Evolutionary conservation across 805 yeast species (phyloP).

Genomic region (Kurtzmaniella cleridarum): DNA sequence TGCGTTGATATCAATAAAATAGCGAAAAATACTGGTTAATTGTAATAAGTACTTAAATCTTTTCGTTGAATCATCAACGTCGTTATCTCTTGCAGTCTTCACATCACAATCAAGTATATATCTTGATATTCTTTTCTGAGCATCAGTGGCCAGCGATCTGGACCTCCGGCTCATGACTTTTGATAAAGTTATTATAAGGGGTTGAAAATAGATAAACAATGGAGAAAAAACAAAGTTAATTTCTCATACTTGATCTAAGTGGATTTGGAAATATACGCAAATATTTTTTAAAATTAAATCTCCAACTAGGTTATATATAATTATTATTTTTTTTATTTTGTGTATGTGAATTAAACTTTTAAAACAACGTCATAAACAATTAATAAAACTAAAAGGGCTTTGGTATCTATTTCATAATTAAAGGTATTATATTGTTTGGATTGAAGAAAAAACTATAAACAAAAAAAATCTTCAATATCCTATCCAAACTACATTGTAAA

Average conservation of each 20-base stretch:
- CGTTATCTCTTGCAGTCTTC: slow-evolving; percentile 46
- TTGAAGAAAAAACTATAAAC: too few relatives aligned
- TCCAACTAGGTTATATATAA: too few relatives aligned
- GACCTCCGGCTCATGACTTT: slow-evolving; percentile 3
- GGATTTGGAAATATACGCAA: too few relatives aligned
- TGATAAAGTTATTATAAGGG: slow-evolving; percentile 1
- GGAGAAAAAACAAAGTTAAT: not conserved
- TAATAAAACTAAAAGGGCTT: too few relatives aligned
- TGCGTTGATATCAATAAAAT: slow-evolving; percentile 78
- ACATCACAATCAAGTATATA: slow-evolving; percentile 52
- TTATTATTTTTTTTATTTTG: too few relatives aligned
- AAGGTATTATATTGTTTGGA: too few relatives aligned
- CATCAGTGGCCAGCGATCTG: slow-evolving; percentile 10
- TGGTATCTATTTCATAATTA: too few relatives aligned
- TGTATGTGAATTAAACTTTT: too few relatives aligned
- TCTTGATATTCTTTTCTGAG: slow-evolving; percentile 37
- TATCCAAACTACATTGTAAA: too few relatives aligned
- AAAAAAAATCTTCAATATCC: too few relatives aligned
- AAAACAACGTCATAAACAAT: too few relatives aligned
- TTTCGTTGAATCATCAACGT: slow-evolving; percentile 61
- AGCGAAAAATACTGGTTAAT: slow-evolving; percentile 80
- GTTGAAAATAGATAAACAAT: not conserved
- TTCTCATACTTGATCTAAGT: not conserved
- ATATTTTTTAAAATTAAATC: too few relatives aligned
- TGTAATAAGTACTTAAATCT: slow-evolving; percentile 78